Evolutionary conservation across 1,284 basidiomycete genomes (phyloP).

Genomic region (Kwoniella shivajii): DNA sequence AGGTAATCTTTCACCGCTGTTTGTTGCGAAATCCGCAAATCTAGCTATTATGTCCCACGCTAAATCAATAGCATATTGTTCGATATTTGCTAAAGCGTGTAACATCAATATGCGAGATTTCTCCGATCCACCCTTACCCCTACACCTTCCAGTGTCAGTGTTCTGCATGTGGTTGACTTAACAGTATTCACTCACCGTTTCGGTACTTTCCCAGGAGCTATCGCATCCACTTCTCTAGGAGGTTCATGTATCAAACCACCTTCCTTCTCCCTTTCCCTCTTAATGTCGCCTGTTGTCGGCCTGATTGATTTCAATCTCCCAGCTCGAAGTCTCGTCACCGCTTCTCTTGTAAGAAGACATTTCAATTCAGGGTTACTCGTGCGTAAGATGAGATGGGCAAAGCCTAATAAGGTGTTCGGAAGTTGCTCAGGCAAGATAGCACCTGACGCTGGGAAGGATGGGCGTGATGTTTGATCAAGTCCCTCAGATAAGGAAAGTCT

Average conservation of each 20-base stretch:
- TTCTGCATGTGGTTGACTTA: neutral
- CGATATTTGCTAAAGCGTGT: slow-evolving; percentile 79
- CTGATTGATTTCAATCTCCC: slow-evolving; percentile 43
- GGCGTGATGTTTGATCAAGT: slow-evolving; percentile 8
- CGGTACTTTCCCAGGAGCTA: slow-evolving; percentile 60
- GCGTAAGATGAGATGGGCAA: slow-evolving; percentile 52
- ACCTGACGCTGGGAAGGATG: slow-evolving; percentile 14
- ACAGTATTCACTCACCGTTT: slow-evolving; percentile 24
- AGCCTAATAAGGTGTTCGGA: slow-evolving; percentile 49
- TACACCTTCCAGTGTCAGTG: slow-evolving; percentile 50
- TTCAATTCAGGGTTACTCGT: slow-evolving; percentile 51
- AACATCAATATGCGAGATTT: slow-evolving; percentile 75
- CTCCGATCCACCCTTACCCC: slow-evolving; percentile 60
- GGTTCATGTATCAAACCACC: slow-evolving; percentile 64
- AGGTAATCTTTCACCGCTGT: slow-evolving; percentile 60
- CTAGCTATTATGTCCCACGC: slow-evolving; percentile 86
- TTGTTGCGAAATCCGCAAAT: slow-evolving; percentile 59
- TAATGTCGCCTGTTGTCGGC: slow-evolving; percentile 38
- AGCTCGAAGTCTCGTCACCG: slow-evolving; percentile 38
- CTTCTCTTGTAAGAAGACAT: slow-evolving; percentile 49
- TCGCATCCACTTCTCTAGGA: slow-evolving; percentile 66
- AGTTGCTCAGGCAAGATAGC: slow-evolving; percentile 26
- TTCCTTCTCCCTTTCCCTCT: slow-evolving; percentile 26
- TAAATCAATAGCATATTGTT: slow-evolving; percentile 86
- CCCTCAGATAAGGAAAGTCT: slow-evolving; percentile 18